A percentile compares a stretch with the other conserved stretches of the same genome.
These are phyloP conservation scores for Mesembryanthemum crystallinum DNA, from an alignment of 148 eudicot genomes.

Conservation along the genomic window DNA sequence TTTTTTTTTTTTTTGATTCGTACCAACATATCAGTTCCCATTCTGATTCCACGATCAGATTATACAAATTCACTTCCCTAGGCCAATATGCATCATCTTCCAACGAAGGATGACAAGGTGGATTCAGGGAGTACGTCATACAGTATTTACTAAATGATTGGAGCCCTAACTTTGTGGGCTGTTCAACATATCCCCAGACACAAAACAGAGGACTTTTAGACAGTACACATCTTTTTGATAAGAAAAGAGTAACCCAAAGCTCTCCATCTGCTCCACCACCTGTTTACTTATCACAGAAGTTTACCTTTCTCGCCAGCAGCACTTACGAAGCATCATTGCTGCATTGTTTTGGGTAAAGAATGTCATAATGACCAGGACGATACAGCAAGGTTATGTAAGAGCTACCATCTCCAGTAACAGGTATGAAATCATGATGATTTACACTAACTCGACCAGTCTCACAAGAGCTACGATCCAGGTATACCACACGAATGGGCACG, in stretches of 20 bases:
- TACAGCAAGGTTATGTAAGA: conserved; percentile 67
- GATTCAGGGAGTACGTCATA: too few relatives aligned
- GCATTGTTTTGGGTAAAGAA: conserved; percentile 75
- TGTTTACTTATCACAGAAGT: conserved; percentile 5
- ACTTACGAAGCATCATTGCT: conserved; percentile 1
- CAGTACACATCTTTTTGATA: not conserved
- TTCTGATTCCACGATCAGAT: conserved; percentile 7
- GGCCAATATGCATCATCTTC: conserved; percentile 5
- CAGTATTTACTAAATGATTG: conserved; percentile 12
- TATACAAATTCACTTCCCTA: too few relatives aligned
- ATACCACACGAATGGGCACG: conserved; percentile 84
- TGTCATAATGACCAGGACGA: conserved; percentile 97
- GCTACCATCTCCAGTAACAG: conserved; percentile 31
- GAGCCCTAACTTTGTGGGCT: conserved; percentile 7
- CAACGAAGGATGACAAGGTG: too few relatives aligned
- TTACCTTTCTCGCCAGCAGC: conserved; percentile 10
- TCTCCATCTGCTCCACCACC: conserved; percentile 4
- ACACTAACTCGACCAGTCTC: conserved; percentile 63
- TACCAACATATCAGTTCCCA: conserved; percentile 14
- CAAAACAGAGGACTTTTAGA: conserved; percentile 2
- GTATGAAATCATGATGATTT: conserved; percentile 92
- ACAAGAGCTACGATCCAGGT: conserved; percentile 84
- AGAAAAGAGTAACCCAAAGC: not conserved
- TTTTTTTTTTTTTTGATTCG: too few relatives aligned
- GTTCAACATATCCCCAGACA: conserved; percentile 19